These are phyloP conservation scores for Claviceps sp. DNA, from an alignment of 2,329 filamentous ascomycete species.

Conservation along the genomic window DNA sequence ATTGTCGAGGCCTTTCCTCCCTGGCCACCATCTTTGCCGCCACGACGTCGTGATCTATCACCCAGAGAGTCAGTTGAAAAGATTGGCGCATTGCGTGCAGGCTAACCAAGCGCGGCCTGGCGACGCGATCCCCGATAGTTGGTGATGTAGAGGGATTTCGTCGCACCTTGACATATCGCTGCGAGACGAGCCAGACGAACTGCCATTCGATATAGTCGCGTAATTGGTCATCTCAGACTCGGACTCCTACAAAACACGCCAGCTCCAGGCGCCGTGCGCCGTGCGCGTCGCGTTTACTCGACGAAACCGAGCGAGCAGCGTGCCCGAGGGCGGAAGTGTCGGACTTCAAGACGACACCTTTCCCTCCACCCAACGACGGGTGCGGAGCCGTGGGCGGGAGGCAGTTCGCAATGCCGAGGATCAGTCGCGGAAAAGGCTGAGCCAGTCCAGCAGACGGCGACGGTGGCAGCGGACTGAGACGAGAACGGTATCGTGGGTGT, in stretches of 20 bases:
- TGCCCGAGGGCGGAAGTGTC: no score
- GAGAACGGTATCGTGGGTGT: not conserved
- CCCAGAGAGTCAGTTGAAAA: constrained; percentile 2
- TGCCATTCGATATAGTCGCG: constrained; percentile 37
- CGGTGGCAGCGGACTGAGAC: not conserved
- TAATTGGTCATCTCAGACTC: constrained; percentile 39
- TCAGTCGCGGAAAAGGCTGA: not conserved
- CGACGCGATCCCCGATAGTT: not conserved
- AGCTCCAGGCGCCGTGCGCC: constrained; percentile 2
- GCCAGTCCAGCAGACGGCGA: not conserved
- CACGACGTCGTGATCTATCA: constrained; percentile 42
- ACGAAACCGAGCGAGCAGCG: no score
- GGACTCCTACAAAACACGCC: not conserved
- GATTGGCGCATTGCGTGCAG: not conserved
- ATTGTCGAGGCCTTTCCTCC: constrained; percentile 70
- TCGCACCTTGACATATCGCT: constrained; percentile 37
- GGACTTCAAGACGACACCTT: not conserved
- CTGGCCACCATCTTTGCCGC: constrained; percentile 55
- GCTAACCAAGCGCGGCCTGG: not conserved
- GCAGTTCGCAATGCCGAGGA: not conserved
- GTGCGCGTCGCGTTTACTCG: constrained; percentile 1
- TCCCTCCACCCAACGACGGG: not conserved
- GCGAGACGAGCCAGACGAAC: constrained; percentile 21
- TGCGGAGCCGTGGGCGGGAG: not conserved
- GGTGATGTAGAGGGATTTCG: not conserved